Evolutionary conservation across 371 early-diverging fungal genomes (phyloP).

Genomic region (Mucor plumbeus): DNA sequence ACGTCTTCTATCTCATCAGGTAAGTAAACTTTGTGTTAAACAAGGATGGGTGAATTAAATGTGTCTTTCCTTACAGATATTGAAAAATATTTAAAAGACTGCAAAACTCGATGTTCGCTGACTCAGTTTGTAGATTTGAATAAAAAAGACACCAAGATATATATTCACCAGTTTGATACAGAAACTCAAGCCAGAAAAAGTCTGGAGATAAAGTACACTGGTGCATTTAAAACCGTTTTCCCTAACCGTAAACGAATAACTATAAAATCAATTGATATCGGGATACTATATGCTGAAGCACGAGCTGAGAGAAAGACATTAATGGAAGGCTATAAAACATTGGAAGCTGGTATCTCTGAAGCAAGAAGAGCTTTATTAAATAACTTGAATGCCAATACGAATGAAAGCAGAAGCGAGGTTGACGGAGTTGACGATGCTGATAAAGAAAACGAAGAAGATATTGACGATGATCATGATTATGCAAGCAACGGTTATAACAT

Average conservation of each 20-base stretch:
- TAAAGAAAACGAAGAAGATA: constrained; percentile 5
- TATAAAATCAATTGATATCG: constrained; percentile 17
- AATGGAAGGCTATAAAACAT: constrained; percentile 14
- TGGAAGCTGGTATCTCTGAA: constrained; percentile 15
- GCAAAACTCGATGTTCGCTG: constrained; percentile 19
- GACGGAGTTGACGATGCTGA: constrained; percentile 7
- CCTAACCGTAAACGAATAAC: constrained; percentile 19
- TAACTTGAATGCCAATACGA: not conserved
- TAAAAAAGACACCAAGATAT: constrained; percentile 18
- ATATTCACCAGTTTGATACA: constrained; percentile 22
- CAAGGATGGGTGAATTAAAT: constrained; percentile 16
- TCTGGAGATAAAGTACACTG: constrained; percentile 18
- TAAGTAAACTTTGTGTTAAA: constrained; percentile 21
- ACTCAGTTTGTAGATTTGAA: constrained; percentile 17
- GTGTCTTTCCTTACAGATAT: constrained; percentile 20
- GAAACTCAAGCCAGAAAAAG: constrained; percentile 20
- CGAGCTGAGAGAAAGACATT: constrained; percentile 11
- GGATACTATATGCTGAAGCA: constrained; percentile 18
- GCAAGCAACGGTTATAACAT: constrained; percentile 21
- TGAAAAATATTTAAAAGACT: constrained; percentile 20
- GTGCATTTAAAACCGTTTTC: constrained; percentile 15
- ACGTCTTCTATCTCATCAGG: constrained; percentile 20
- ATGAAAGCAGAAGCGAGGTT: constrained; percentile 2
- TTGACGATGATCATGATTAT: constrained; percentile 7
- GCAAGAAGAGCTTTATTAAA: constrained; percentile 10